Conservation (phyloP, 352 stramenopile species). For the Phytophthora chlamydospora region DNA sequence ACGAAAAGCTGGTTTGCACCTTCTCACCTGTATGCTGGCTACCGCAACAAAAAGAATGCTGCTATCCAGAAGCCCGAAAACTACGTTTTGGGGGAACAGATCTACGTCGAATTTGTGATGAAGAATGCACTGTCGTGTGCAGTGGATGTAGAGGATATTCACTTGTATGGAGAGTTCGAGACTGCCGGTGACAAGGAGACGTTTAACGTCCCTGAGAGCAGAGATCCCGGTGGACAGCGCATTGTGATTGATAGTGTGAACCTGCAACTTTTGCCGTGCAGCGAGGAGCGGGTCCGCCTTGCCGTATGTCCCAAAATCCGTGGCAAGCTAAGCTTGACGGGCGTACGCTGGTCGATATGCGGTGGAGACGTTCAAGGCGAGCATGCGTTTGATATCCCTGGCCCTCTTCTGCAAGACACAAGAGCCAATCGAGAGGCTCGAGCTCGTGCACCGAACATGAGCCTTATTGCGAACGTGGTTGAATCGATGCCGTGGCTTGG, state of each 20-base stretch:
- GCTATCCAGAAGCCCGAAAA: slow-evolving; percentile 53
- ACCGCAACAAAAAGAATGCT: slow-evolving; percentile 59
- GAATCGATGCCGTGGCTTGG: slow-evolving; percentile 84
- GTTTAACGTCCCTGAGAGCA: slow-evolving; percentile 58
- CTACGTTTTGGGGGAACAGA: slow-evolving; percentile 75
- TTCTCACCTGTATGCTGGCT: slow-evolving; percentile 56
- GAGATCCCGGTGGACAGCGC: slow-evolving; percentile 29
- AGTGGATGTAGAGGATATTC: slow-evolving; percentile 82
- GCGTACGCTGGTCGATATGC: slow-evolving; percentile 86
- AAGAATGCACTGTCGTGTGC: slow-evolving; percentile 87
- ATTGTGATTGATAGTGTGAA: slow-evolving; percentile 76
- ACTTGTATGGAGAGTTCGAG: slow-evolving; percentile 82
- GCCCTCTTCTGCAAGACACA: slow-evolving; percentile 82
- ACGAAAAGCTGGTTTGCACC: slow-evolving; percentile 58
- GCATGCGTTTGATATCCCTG: slow-evolving; percentile 83
- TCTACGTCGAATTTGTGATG: slow-evolving; percentile 90
- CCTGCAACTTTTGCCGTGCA: slow-evolving; percentile 75
- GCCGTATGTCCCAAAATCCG: slow-evolving; percentile 62
- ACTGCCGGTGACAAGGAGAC: slow-evolving; percentile 18
- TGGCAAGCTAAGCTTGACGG: slow-evolving; percentile 66
- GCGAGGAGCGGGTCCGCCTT: slow-evolving; percentile 76
- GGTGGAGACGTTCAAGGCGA: slow-evolving; percentile 81
- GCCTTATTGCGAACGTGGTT: slow-evolving; percentile 74
- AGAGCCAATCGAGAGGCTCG: slow-evolving; percentile 72
- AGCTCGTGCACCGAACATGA: slow-evolving; percentile 77